These are phyloP conservation scores for Mallotus nudiflorus DNA, from an alignment of 345 rosid genomes.

Conservation along the genomic window DNA sequence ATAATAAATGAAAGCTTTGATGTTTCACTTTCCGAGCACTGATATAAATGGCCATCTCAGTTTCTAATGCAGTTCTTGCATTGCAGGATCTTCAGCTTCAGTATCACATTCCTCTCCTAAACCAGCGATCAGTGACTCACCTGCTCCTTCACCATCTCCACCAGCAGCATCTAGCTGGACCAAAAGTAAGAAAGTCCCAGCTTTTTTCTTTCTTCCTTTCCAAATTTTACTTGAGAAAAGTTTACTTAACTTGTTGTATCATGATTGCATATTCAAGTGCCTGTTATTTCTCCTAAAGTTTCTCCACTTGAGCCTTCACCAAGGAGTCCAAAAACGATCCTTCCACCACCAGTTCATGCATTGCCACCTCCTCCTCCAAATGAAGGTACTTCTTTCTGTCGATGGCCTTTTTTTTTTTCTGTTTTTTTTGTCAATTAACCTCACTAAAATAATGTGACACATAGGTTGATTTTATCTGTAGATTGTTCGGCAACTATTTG, in stretches of 20 bases:
- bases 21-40: conserved; percentile 7
- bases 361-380: conserved; percentile 97
- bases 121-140: conserved; percentile 34
- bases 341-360: conserved; percentile 57
- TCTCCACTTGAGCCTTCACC: conserved; percentile 45
- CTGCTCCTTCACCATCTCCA: conserved; percentile 63
- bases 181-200: conserved; percentile 39
- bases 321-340: conserved; percentile 58
- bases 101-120: conserved; percentile 37
- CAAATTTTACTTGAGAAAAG: not conserved
- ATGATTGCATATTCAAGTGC: conserved; percentile 48
- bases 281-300: conserved; percentile 37
- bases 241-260: conserved; percentile 25
- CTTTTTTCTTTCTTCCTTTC: not conserved
- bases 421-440: conserved; percentile 12
- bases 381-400: conserved; percentile 52
- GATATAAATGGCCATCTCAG: conserved; percentile 11
- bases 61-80: conserved; percentile 19
- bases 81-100: conserved; percentile 39
- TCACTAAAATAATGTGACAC: conserved; percentile 17
- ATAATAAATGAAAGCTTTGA: conserved; percentile 4
- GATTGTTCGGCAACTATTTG: conserved; percentile 80
- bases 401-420: conserved; percentile 4
- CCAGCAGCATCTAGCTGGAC: conserved; percentile 37
- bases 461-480: conserved; percentile 33